Percentiles rank a stretch among this genome's conserved stretches.
Evolutionary conservation across 1,284 basidiomycete genomes (phyloP).

Genomic region (Pseudozyma tsukubaensis): DNA sequence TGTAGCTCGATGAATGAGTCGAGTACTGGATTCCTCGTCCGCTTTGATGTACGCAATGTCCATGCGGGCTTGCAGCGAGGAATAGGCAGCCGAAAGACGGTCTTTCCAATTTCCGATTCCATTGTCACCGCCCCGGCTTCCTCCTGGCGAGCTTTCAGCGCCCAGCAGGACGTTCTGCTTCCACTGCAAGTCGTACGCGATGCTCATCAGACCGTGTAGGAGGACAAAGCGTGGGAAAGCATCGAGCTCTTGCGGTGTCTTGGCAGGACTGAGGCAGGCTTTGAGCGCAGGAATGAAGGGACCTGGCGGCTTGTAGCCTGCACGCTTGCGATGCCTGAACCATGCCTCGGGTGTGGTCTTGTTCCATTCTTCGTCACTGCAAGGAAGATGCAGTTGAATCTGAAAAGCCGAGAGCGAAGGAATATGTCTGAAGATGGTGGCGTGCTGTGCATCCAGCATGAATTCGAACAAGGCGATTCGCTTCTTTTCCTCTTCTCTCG

Average conservation of each 20-base stretch:
- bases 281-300: conserved; percentile 56
- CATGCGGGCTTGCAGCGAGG: conserved; percentile 50
- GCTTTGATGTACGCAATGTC: conserved; percentile 52
- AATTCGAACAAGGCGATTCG: conserved; percentile 54
- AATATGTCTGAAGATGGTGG: conserved; percentile 57
- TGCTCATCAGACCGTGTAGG: conserved; percentile 58
- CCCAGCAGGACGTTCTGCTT: conserved; percentile 56
- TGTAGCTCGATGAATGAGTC: conserved; percentile 46
- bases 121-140: conserved; percentile 23
- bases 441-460: conserved; percentile 57
- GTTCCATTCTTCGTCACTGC: conserved; percentile 54
- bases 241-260: conserved; percentile 51
- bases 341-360: conserved; percentile 49
- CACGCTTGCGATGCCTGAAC: conserved; percentile 38
- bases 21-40: conserved; percentile 47
- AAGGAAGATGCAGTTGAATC: conserved; percentile 53
- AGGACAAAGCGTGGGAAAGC: conserved; percentile 53
- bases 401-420: conserved; percentile 55
- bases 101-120: conserved; percentile 51
- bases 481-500: conserved; percentile 59
- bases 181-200: conserved; percentile 58
- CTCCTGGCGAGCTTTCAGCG: conserved; percentile 41
- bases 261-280: conserved; percentile 48
- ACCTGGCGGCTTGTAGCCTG: conserved; percentile 42
- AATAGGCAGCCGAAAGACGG: conserved; percentile 47